Base-by-base conservation (phyloP, 257 asterid species). In the Lavandula angustifolia region DNA sequence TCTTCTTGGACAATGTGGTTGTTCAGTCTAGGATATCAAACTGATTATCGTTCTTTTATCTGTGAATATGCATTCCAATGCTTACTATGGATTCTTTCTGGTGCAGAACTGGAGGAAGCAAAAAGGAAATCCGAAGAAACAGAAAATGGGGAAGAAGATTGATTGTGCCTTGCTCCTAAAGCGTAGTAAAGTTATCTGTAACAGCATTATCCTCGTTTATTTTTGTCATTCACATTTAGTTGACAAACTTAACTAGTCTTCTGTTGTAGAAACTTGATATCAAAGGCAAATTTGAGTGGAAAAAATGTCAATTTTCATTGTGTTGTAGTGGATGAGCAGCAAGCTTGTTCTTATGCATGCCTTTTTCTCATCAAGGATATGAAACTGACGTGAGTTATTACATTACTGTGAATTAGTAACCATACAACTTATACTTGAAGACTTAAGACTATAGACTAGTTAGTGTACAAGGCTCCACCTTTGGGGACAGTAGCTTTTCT, bases 71-170 rank as follows among this genome's bases (percentile, higher is more conserved):
- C 54, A 50, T 43, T 47, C 35, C 10, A 29, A 38, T 34, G 50
- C 51, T 60, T 53, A 64, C 58, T 54, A 9, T 50, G 6, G 56
- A 46, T 59, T 52, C 17, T 38, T 32, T 60, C 43, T 68, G 41
- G 51, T 74, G 82, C 81, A 82, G 87, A 82, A 64, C 76, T 62
- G 11, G 87, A 82, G 75, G 82, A 82, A 73, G 80, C 79, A 3
- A 82, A 69, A 17, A 68, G 86, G 73, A 75, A 60, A 47, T 66
- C 71, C 13, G 83, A 75, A 55, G 80, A 55, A 7, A 56, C 16
- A 17, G 82, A 67, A 73, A 80, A 74, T 52, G 78, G 85, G 4
- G 79, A 33, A 63, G 73, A 53, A 60, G 78, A 66, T 35, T 80
- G 79, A 80, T 56, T 41, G n/a, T 41, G 13, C 1, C 11, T 3